phyloP scores from a whole-genome alignment of 2,329 filamentous ascomycete species.

The Botryotinia narcissicola region DNA sequence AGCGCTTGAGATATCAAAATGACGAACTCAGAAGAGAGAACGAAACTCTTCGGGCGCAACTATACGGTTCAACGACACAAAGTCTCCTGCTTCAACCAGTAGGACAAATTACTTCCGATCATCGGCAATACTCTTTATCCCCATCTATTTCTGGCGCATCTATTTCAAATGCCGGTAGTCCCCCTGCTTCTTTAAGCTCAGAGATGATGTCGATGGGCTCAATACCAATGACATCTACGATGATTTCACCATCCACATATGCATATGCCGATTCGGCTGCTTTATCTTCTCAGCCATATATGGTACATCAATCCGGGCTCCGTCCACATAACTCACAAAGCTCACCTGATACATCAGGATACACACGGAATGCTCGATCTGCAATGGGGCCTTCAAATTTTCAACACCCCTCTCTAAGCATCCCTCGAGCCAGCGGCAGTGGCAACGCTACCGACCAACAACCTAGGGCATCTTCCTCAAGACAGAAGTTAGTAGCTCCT shows the following conservation, averaged over 20 bases:
- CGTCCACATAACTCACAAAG: slow-evolving; percentile 40
- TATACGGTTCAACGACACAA: slow-evolving; percentile 39
- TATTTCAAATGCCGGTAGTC: slow-evolving; percentile 36
- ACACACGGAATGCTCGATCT: slow-evolving; percentile 37
- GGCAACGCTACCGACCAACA: slow-evolving; percentile 22
- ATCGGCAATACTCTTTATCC: slow-evolving; percentile 38
- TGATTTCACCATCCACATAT: slow-evolving; percentile 36
- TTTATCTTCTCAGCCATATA: slow-evolving; percentile 38
- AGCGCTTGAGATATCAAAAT: slow-evolving; percentile 43
- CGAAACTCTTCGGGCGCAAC: slow-evolving; percentile 40
- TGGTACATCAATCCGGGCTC: slow-evolving; percentile 40
- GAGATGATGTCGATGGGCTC: slow-evolving; percentile 38
- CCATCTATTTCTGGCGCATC: slow-evolving; percentile 38
- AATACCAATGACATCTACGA: slow-evolving; percentile 38
- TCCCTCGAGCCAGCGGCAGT: slow-evolving; percentile 32
- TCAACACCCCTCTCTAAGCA: slow-evolving; percentile 36
- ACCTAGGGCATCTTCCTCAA: slow-evolving; percentile 25
- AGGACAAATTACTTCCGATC: slow-evolving; percentile 26
- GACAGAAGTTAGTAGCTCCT: slow-evolving; percentile 27
- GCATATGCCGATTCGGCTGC: slow-evolving; percentile 36
- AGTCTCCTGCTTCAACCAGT: slow-evolving; percentile 30
- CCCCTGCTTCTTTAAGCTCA: slow-evolving; percentile 34
- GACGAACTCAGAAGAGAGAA: slow-evolving; percentile 43
- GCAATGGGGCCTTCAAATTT: slow-evolving; percentile 37
- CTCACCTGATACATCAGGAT: slow-evolving; percentile 41